Evolutionary conservation across 2,329 filamentous ascomycete genomes (phyloP).

Genomic region (Cladosporium sp.): DNA sequence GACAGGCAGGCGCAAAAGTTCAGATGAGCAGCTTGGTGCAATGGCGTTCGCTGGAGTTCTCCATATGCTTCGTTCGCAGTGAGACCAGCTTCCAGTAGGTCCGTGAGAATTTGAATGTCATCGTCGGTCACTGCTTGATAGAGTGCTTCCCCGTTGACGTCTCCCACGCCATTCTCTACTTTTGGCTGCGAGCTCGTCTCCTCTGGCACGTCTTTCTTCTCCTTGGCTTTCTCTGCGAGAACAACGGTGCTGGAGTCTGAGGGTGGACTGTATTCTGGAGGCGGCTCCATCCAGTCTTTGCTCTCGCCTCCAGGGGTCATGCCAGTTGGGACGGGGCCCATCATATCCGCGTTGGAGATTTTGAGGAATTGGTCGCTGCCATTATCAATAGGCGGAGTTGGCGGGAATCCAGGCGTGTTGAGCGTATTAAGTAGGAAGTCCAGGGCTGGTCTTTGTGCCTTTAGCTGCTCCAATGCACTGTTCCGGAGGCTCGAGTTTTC

Average conservation of each 20-base stretch:
- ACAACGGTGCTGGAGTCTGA: conserved; percentile 5
- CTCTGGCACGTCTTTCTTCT: conserved; percentile 11
- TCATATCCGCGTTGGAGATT: not conserved
- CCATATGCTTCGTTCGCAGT: conserved; percentile 16
- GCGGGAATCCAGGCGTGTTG: conserved; percentile 9
- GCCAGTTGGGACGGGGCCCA: conserved; percentile 14
- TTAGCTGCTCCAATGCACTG: conserved; percentile 17
- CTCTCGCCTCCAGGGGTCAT: conserved; percentile 21
- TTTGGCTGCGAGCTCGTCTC: conserved; percentile 11
- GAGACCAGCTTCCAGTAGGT: conserved; percentile 17
- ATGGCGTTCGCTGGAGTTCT: conserved; percentile 24
- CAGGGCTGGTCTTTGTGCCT: conserved; percentile 19
- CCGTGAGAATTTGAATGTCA: conserved; percentile 16
- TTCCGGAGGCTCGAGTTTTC: not conserved
- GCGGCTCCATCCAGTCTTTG: conserved; percentile 25
- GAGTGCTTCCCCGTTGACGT: conserved; percentile 18
- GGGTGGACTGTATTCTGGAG: conserved; percentile 26
- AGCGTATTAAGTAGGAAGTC: conserved; percentile 18
- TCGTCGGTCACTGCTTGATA: conserved; percentile 23
- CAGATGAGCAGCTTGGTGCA: conserved; percentile 27
- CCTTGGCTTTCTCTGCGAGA: conserved; percentile 16
- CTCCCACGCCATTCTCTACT: conserved; percentile 12
- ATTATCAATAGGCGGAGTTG: conserved; percentile 18
- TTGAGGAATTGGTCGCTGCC: not conserved
- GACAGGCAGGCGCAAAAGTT: conserved; percentile 20